phyloP scores from a whole-genome alignment of 2,329 filamentous ascomycete genomes.

The Eutypella sp. region DNA sequence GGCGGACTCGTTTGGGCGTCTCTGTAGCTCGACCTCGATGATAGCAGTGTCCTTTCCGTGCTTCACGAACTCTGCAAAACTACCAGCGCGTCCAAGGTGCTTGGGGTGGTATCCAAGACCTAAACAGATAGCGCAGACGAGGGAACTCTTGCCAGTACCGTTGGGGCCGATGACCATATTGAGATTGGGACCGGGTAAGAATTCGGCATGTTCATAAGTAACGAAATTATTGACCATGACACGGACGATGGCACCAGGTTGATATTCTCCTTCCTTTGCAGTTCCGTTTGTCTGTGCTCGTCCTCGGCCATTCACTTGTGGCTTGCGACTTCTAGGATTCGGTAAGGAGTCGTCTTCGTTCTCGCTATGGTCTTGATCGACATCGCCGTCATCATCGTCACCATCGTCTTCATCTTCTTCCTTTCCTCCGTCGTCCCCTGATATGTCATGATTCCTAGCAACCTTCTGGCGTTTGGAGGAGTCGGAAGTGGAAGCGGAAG shows the following conservation, averaged over 20 bases:
- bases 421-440: no score
- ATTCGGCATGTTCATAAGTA: conserved; percentile 89
- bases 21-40: conserved; percentile 88
- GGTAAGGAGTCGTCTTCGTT: background rate
- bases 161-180: conserved; percentile 99
- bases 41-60: conserved; percentile 71
- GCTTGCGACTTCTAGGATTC: background rate
- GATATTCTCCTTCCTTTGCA: conserved; percentile 36
- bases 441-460: conserved; percentile 3
- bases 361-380: no score
- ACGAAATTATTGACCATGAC: conserved; percentile 87
- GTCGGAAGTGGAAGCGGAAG: conserved; percentile 21
- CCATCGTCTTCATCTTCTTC: conserved; percentile 10
- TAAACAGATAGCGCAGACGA: conserved; percentile 94
- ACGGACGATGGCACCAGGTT: conserved; percentile 82
- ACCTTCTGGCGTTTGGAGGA: conserved; percentile 20
- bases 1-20: conserved; percentile 47
- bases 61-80: conserved; percentile 87
- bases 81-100: conserved; percentile 79
- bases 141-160: conserved; percentile 93
- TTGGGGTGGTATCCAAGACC: conserved; percentile 80
- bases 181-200: conserved; percentile 82
- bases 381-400: conserved; percentile 1
- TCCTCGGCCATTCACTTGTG: background rate
- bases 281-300: no score